Percentiles rank a stretch among this genome's conserved stretches.
These are phyloP conservation scores for Macadamia tetraphylla DNA, from an alignment of 164 flowering plant species.

Conservation along the genomic window DNA sequence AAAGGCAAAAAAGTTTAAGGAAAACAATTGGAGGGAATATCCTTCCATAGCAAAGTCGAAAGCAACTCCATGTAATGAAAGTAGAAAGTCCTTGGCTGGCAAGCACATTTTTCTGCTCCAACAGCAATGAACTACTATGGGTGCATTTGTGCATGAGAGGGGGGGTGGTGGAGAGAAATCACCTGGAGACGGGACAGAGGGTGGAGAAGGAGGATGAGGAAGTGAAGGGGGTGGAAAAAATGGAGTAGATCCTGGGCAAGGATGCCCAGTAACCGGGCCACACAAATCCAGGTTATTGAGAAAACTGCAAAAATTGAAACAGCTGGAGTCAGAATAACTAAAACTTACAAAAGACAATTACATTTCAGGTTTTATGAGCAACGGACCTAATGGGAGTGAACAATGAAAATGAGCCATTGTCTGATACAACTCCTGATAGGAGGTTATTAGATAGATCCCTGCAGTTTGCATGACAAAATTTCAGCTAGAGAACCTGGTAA, in stretches of 20 bases:
- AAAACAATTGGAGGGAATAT: no score
- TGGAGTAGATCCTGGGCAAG: constrained; percentile 90
- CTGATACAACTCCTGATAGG: constrained; percentile 49
- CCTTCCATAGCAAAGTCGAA: no score
- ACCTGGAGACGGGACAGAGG: constrained; percentile 63
- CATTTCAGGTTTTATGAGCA: background rate
- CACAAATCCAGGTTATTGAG: constrained; percentile 53
- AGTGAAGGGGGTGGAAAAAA: constrained; percentile 98
- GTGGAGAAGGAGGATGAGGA: constrained; percentile 65
- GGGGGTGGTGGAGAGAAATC: background rate
- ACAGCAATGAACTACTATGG: no score
- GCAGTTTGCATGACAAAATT: constrained; percentile 10
- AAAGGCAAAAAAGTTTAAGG: background rate
- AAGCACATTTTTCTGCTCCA: no score
- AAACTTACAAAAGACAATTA: background rate
- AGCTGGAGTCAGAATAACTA: constrained; percentile 4
- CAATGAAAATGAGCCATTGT: constrained; percentile 58
- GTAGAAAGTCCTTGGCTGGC: background rate
- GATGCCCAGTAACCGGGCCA: constrained; percentile 41
- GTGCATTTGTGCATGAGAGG: no score
- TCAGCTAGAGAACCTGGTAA: background rate
- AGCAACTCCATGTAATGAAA: background rate
- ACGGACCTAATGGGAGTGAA: constrained; percentile 65
- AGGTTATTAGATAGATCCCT: constrained; percentile 71
- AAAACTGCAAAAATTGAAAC: constrained; percentile 52